These are phyloP conservation scores for Leishmania turanica DNA, from an alignment of 208 protist species.

Conservation along the genomic window DNA sequence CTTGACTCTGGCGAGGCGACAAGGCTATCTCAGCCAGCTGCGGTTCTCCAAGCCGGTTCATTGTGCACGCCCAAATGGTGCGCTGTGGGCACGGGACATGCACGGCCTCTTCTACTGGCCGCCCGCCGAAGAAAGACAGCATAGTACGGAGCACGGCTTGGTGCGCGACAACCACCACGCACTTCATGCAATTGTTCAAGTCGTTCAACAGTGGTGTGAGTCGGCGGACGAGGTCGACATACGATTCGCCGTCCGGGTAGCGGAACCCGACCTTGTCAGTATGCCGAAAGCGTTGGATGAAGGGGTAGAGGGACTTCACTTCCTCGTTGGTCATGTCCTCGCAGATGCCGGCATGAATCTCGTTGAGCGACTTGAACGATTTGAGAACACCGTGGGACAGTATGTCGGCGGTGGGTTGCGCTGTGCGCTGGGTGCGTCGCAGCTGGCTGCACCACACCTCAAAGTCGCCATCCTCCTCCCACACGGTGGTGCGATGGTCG, in stretches of 20 bases:
- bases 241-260: slow-evolving; percentile 86
- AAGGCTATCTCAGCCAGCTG: slow-evolving; percentile 58
- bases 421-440: slow-evolving; percentile 66
- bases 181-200: slow-evolving; percentile 51
- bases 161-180: slow-evolving; percentile 77
- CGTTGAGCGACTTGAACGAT: slow-evolving; percentile 75
- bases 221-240: slow-evolving; percentile 73
- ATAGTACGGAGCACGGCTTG: slow-evolving; percentile 80
- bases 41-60: slow-evolving; percentile 63
- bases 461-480: slow-evolving; percentile 56
- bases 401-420: slow-evolving; percentile 50
- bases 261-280: slow-evolving; percentile 84
- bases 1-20: slow-evolving; percentile 25
- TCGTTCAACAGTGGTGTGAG: slow-evolving; percentile 73
- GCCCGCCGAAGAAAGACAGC: slow-evolving; percentile 79
- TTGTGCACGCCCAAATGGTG: slow-evolving; percentile 78
- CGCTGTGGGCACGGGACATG: slow-evolving; percentile 72
- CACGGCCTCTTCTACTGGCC: slow-evolving; percentile 70
- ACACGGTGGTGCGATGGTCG: slow-evolving; percentile 27
- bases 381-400: slow-evolving; percentile 41
- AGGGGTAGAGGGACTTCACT: slow-evolving; percentile 63
- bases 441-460: slow-evolving; percentile 87
- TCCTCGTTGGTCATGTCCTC: slow-evolving; percentile 90
- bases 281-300: slow-evolving; percentile 68
- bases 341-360: slow-evolving; percentile 88